These are phyloP conservation scores for peach (Prunus persica) DNA, from an alignment of 306 rosid genomes.

Conservation along the genomic window Prunus_persica_NCBIv2 NC_034011.1:22883001-22883500, in stretches of 20 bases:
- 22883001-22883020: background rate
- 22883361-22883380: constrained; percentile 43
- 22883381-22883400: constrained; percentile 49
- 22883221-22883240: constrained; percentile 74
- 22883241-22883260: constrained; percentile 78
- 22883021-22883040: constrained; percentile 44
- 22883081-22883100: constrained; percentile 69
- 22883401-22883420: constrained; percentile 58
- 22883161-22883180: constrained; percentile 72
- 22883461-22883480: constrained; percentile 72
- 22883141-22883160: constrained; percentile 72
- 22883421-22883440: constrained; percentile 60
- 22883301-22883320: background rate
- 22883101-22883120: constrained; percentile 77
- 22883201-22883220: constrained; percentile 40
- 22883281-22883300: constrained; percentile 35
- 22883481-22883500: constrained; percentile 59
- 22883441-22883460: constrained; percentile 65
- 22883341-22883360: background rate
- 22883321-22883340: background rate
- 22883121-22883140: constrained; percentile 49
- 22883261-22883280: constrained; percentile 54
- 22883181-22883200: constrained; percentile 70
- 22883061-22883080: constrained; percentile 70
- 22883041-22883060: constrained; percentile 66